phyloP scores from a whole-genome alignment of 2,329 filamentous ascomycete species.

The Pezizomycotina sp. region DNA sequence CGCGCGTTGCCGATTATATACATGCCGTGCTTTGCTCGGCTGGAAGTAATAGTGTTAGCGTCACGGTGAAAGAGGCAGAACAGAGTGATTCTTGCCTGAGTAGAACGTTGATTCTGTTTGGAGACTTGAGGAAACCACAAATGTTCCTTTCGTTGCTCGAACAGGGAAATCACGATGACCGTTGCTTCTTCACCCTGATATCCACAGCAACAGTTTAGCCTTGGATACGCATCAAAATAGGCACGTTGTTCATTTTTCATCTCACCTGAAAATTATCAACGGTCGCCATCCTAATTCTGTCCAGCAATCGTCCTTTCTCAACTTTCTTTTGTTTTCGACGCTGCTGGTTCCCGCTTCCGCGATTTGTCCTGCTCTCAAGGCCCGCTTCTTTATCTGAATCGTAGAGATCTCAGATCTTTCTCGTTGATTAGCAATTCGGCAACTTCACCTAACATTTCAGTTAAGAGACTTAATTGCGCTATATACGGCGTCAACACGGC shows the following conservation, averaged over 20 bases:
- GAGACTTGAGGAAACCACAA: slow-evolving; percentile 43
- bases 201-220: slow-evolving; percentile 45
- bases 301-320: slow-evolving; percentile 23
- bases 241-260: too few relatives aligned
- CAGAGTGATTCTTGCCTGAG: slow-evolving; percentile 17
- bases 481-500: slow-evolving; percentile 49
- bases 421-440: slow-evolving; percentile 27
- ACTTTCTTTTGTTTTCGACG: slow-evolving; percentile 24
- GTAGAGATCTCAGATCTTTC: slow-evolving; percentile 26
- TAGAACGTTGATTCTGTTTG: slow-evolving; percentile 25
- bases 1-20: slow-evolving; percentile 51
- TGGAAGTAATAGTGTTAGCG: slow-evolving; percentile 27
- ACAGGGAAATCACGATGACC: slow-evolving; percentile 51
- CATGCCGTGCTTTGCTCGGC: slow-evolving; percentile 51
- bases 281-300: slow-evolving; percentile 26
- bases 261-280: slow-evolving; percentile 23
- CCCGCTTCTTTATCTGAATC: slow-evolving; percentile 33
- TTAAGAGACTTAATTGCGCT: slow-evolving; percentile 26
- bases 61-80: background rate
- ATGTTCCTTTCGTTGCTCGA: slow-evolving; percentile 45
- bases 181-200: slow-evolving; percentile 58
- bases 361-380: slow-evolving; percentile 45
- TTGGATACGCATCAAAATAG: too few relatives aligned
- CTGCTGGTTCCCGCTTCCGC: slow-evolving; percentile 30
- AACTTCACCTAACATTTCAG: slow-evolving; percentile 23